Percentiles rank a stretch among this genome's conserved stretches.
Evolutionary conservation across 2,329 filamentous ascomycete genomes (phyloP).

Genomic region (Colletotrichum kahawae): DNA sequence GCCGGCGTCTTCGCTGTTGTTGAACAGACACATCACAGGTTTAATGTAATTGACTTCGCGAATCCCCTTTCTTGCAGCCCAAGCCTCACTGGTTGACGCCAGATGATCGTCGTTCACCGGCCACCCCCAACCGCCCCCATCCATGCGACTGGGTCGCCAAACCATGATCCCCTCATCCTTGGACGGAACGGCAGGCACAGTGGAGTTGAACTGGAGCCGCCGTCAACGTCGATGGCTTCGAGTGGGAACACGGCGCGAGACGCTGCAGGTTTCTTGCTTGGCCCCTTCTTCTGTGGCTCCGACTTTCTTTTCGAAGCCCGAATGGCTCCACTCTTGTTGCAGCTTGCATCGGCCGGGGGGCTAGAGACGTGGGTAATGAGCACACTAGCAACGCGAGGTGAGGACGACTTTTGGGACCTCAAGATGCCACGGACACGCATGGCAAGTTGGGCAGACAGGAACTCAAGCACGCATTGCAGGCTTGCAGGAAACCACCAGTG

Average conservation of each 20-base stretch:
- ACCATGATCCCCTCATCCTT: neutral
- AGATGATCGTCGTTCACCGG: conserved; percentile 12
- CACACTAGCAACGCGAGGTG: neutral
- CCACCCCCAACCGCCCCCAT: neutral
- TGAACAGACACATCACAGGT: neutral
- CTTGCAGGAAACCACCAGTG: neutral
- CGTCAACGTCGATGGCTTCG: neutral
- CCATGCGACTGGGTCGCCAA: neutral
- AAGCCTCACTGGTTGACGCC: neutral
- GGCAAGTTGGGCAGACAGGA: neutral
- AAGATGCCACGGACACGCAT: neutral
- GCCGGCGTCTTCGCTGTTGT: neutral
- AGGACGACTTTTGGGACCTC: neutral
- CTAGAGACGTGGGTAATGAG: neutral
- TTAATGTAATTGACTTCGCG: neutral
- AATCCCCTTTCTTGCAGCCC: neutral
- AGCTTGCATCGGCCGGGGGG: neutral
- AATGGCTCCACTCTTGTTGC: neutral
- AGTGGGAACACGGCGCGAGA: conserved; percentile 7
- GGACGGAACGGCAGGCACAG: conserved; percentile 1
- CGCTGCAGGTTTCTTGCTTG: neutral
- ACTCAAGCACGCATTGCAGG: neutral
- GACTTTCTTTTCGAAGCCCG: neutral
- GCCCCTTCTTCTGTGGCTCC: neutral
- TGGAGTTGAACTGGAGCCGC: conserved; percentile 4